Evolutionary conservation across 164 flowering plant species (phyloP), one percentile per base, ranked within the genome.

Genomic region (Berberis thunbergii): DNA sequence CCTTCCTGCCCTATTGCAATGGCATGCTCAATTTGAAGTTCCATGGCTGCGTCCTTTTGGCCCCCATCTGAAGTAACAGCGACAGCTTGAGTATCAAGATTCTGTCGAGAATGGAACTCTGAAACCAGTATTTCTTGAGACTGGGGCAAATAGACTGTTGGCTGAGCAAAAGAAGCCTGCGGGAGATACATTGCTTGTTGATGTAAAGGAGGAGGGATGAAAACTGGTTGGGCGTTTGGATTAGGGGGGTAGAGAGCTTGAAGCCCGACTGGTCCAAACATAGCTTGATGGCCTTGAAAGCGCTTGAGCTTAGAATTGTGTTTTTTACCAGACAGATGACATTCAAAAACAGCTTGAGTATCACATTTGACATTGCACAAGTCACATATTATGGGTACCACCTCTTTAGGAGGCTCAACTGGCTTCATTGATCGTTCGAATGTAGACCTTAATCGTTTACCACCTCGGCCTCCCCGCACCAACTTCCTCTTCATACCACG

Each of bases 311-410:
- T 79, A 2, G 77, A 60, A 1, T 68, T 38, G 64, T 85, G 87
- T 70, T 81, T 85, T 67, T 80, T 85, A 45, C 90, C 90, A 12
- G 74, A 65, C 64, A 85, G 59, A 74, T 85, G 87, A 42, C 69
- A 61, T 53, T 85, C 77, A 52, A 80, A 76, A 56, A 78, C 85
- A 42, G 75, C 78, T 44, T 63, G 76, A 2, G 86, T 75, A 62
- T 80, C 84, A 61, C 90, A 85, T 59, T 74, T 83, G 46, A 75
- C 72, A 58, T 65, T 64, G 74, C 89, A 85, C 68, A 85, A 59
- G n/a, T 83, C 80, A 67, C 87, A 85, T 6, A 72, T 62, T 38
- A 75, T 57, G 10, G 83, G 83, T 60, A 71, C 67, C 45, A 70
- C 78, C 64, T 68, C 78, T 72, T 77, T 80, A 41, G 49, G 76